Evolutionary conservation across 805 yeast species (phyloP).

Genomic region (Saccharomycopsis fibuligera): DNA sequence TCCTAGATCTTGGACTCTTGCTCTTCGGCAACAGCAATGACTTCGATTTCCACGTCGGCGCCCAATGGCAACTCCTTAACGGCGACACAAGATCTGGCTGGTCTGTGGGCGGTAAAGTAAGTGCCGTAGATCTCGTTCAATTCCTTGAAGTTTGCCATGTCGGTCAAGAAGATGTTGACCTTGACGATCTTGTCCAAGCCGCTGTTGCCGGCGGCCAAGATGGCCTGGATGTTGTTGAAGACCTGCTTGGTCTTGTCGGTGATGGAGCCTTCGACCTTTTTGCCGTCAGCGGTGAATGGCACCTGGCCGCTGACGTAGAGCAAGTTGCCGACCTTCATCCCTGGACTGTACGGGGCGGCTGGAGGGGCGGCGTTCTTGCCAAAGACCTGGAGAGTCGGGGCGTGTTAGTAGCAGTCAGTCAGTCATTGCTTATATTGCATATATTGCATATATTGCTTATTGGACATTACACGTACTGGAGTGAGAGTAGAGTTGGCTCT

Average conservation of each 20-base stretch:
- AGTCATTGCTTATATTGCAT: neutral
- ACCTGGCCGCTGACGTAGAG: conserved; percentile 93
- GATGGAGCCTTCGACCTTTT: conserved; percentile 70
- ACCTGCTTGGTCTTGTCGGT: conserved; percentile 74
- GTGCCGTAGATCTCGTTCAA: conserved; percentile 80
- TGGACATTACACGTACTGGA: neutral
- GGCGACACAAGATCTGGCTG: conserved; percentile 98
- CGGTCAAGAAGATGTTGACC: conserved; percentile 82
- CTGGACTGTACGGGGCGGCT: conserved; percentile 95
- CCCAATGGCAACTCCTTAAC: conserved; percentile 87
- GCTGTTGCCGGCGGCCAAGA: conserved; percentile 82
- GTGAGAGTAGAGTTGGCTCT: conserved; percentile 6
- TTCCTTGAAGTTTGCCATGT: conserved; percentile 77
- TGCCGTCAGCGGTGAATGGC: conserved; percentile 79
- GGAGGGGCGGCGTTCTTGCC: conserved; percentile 89
- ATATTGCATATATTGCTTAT: neutral
- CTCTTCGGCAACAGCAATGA: conserved; percentile 54
- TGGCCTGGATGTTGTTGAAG: conserved; percentile 58
- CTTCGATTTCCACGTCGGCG: conserved; percentile 85
- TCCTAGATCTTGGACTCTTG: neutral
- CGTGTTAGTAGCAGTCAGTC: neutral
- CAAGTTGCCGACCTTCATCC: conserved; percentile 83
- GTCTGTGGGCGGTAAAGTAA: conserved; percentile 72
- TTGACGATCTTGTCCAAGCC: conserved; percentile 79
- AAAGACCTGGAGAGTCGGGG: conserved; percentile 37